Evolutionary conservation across 371 early-diverging fungal species (phyloP).

Genomic region (Apophysomyces trapeziformis): DNA sequence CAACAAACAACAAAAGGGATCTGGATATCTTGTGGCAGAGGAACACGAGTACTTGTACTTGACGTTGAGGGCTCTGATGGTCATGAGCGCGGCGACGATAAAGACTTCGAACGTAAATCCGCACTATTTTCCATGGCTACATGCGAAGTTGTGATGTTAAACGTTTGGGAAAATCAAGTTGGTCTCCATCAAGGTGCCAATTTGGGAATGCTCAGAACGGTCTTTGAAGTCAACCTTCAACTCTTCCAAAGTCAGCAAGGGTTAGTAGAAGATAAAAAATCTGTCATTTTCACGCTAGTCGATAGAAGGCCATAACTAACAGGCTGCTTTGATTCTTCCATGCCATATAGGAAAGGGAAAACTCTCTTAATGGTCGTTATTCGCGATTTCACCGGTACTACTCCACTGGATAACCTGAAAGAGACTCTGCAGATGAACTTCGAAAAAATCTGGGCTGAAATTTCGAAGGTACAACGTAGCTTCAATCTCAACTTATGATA

Average conservation of each 20-base stretch:
- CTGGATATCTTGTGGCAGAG: slow-evolving; percentile 89
- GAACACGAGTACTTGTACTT: slow-evolving; percentile 87
- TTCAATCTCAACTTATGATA: no score
- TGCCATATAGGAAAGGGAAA: slow-evolving; percentile 64
- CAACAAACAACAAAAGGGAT: slow-evolving; percentile 97
- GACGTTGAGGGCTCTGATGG: slow-evolving; percentile 99
- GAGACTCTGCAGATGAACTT: slow-evolving; percentile 84
- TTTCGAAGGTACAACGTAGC: slow-evolving; percentile 69
- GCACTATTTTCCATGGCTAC: slow-evolving; percentile 97
- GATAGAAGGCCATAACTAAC: no score
- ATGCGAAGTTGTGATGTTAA: slow-evolving; percentile 93
- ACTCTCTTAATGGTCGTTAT: slow-evolving; percentile 95
- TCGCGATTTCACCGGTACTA: slow-evolving; percentile 91
- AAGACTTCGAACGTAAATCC: slow-evolving; percentile 98
- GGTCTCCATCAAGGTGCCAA: slow-evolving; percentile 99
- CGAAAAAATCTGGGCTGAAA: slow-evolving; percentile 87
- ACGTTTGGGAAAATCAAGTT: slow-evolving; percentile 97
- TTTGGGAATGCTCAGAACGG: slow-evolving; percentile 98
- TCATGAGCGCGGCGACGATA: slow-evolving; percentile 97
- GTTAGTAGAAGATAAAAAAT: slow-evolving; percentile 29
- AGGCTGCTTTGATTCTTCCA: no score
- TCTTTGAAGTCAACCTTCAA: slow-evolving; percentile 97
- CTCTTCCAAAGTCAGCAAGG: slow-evolving; percentile 84
- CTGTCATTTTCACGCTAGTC: not conserved
- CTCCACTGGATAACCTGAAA: slow-evolving; percentile 83